Base-by-base conservation (phyloP, 1,284 basidiomycete genomes). In the Ustilago cynodontis region DNA sequence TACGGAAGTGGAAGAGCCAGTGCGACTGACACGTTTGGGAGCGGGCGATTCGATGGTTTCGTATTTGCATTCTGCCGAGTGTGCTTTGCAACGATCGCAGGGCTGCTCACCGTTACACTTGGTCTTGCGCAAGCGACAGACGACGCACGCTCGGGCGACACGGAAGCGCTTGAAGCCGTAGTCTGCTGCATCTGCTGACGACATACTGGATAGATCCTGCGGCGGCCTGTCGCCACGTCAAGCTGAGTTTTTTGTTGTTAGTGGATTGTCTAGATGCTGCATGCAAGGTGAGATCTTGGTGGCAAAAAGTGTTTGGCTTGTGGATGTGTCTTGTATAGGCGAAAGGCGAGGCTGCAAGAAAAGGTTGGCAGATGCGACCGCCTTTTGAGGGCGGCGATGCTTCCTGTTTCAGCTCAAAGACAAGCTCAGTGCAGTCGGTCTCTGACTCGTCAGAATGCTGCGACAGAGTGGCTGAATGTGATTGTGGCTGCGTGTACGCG, bases 51-150 rank as follows among this genome's bases (percentile, higher is more conserved):
- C 73, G 16, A 71, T 43, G 41, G 61, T 68, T 2, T 76, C 70
- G 65, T 77, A 77, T 59, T 65, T 72, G 66, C 74, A 77, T 20
- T 71, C 66, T 24, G 74, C 74, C 22, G 65, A 71, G 41, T 72
- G 74, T 2, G 74, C 69, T 59, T 72, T 68, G 63, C 74, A 77
- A 7, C 74, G 69, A 55, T 77, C 70, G 60, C 74, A 77, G 2
- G 74, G 74, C 39, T 77, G 74, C 50, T 77, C 69, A 11, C 74
- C 74, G 33, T 77, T 77, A 59, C 74, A 77, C 28, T 72, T 72
- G 10, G 74, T 77, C 57, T 77, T 77, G 59, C 74, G 69, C 18
- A 77, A 37, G 11, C 74, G 69, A 28, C 74, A 77, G 18, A 77
- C 74, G 20, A 77, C 52, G 33, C 74, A 77, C 13, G 74, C 74